Conservation (phyloP, 1,284 basidiomycete species). For the Sporisorium sorghi region DNA sequence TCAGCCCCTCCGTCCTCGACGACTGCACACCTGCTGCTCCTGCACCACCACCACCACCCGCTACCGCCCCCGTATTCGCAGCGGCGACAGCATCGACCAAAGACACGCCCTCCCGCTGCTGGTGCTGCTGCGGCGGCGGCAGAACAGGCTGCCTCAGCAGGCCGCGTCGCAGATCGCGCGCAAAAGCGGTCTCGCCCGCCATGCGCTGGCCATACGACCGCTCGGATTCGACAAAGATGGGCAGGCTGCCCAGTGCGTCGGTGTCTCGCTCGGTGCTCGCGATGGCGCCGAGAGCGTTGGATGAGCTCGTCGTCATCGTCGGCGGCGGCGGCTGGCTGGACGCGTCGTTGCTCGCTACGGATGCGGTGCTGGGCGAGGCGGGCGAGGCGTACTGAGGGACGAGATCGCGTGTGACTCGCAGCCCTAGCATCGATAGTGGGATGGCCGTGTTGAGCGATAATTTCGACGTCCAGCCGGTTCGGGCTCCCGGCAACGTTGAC, state of each 20-base stretch:
- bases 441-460: slow-evolving; percentile 39
- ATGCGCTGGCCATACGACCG: slow-evolving; percentile 39
- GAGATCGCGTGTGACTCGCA: slow-evolving; percentile 42
- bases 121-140: too few species aligned
- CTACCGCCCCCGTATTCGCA: not conserved
- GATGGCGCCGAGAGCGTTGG: not conserved
- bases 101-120: not conserved
- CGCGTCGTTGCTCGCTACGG: slow-evolving; percentile 19
- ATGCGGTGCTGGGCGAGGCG: slow-evolving; percentile 11
- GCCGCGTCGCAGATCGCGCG: slow-evolving; percentile 49
- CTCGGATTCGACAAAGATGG: slow-evolving; percentile 45
- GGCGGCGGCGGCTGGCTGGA: not conserved
- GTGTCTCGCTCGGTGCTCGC: not conserved
- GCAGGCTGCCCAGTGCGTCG: slow-evolving; percentile 8
- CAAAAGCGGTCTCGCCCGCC: slow-evolving; percentile 48
- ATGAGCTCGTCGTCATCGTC: not conserved
- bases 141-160: slow-evolving; percentile 10
- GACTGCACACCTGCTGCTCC: too few species aligned
- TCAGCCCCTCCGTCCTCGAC: slow-evolving; percentile 1
- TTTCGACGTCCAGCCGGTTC: slow-evolving; percentile 30
- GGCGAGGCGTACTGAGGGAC: slow-evolving; percentile 39
- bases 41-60: not conserved
- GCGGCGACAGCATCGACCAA: not conserved
- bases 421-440: slow-evolving; percentile 25
- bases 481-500: slow-evolving; percentile 25